phyloP scores from a whole-genome alignment of 495 filamentous ascomycete genomes.

The Tuber magnatum region DNA sequence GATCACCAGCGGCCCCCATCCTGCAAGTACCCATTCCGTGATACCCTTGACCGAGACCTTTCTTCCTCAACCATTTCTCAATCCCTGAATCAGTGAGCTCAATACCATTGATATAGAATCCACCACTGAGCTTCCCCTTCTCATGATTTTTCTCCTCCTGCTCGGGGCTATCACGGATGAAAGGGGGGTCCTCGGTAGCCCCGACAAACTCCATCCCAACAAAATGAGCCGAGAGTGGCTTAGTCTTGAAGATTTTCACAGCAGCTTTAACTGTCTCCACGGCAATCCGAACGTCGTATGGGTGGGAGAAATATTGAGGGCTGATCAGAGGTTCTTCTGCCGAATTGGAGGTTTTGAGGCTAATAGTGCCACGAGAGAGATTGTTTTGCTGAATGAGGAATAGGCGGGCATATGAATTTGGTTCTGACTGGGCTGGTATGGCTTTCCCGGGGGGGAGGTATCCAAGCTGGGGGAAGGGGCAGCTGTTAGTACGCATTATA shows the following conservation, averaged over 20 bases:
- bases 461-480: slow-evolving; percentile 11
- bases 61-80: slow-evolving; percentile 31
- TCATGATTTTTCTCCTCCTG: slow-evolving; percentile 17
- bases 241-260: slow-evolving; percentile 45
- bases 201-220: slow-evolving; percentile 36
- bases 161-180: slow-evolving; percentile 24
- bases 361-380: slow-evolving; percentile 47
- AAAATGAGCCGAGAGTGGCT: slow-evolving; percentile 46
- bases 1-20: slow-evolving; percentile 52
- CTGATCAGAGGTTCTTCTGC: slow-evolving; percentile 52
- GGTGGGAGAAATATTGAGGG: slow-evolving; percentile 51
- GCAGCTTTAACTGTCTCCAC: slow-evolving; percentile 50
- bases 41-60: slow-evolving; percentile 36
- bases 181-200: slow-evolving; percentile 30
- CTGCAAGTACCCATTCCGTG: slow-evolving; percentile 51
- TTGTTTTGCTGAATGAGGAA: slow-evolving; percentile 34
- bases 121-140: slow-evolving; percentile 19
- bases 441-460: slow-evolving; percentile 29
- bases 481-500: neutral
- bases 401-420: slow-evolving; percentile 34
- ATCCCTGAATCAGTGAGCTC: slow-evolving; percentile 29
- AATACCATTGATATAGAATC: slow-evolving; percentile 34
- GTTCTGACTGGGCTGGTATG: slow-evolving; percentile 19
- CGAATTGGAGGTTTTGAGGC: slow-evolving; percentile 52
- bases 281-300: slow-evolving; percentile 52